These are phyloP conservation scores for Suillus spraguei DNA, from an alignment of 768 basidiomycete genomes.

Conservation along the genomic window DNA sequence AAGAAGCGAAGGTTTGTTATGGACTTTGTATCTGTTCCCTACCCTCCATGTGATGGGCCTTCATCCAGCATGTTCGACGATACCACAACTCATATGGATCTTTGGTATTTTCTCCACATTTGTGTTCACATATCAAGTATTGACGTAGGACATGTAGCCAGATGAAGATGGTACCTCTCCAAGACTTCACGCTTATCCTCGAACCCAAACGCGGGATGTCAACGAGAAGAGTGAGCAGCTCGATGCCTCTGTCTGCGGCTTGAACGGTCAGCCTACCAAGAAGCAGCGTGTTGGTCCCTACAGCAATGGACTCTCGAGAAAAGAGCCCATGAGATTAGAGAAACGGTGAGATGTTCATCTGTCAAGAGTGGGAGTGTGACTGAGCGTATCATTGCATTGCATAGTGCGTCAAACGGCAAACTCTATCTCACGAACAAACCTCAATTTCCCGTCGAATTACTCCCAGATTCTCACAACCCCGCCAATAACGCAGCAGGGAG, in stretches of 20 bases:
- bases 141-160: background rate
- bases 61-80: background rate
- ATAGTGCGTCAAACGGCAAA: background rate
- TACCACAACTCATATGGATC: background rate
- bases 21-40: constrained; percentile 1
- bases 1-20: constrained; percentile 4
- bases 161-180: background rate
- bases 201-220: background rate
- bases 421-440: constrained; percentile 4
- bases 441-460: background rate
- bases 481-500: background rate
- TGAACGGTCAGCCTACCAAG: background rate
- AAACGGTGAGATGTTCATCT: background rate
- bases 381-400: background rate
- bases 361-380: too few relatives aligned
- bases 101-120: background rate
- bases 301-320: background rate
- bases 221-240: background rate
- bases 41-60: background rate
- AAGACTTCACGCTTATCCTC: background rate
- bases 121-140: background rate
- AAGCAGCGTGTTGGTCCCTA: background rate
- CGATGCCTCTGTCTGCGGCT: background rate
- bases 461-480: background rate
- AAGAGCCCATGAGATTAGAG: background rate